These are phyloP conservation scores for Pinus tabuliformis DNA, from an alignment of 75 land plant species.

Conservation along the genomic window DNA sequence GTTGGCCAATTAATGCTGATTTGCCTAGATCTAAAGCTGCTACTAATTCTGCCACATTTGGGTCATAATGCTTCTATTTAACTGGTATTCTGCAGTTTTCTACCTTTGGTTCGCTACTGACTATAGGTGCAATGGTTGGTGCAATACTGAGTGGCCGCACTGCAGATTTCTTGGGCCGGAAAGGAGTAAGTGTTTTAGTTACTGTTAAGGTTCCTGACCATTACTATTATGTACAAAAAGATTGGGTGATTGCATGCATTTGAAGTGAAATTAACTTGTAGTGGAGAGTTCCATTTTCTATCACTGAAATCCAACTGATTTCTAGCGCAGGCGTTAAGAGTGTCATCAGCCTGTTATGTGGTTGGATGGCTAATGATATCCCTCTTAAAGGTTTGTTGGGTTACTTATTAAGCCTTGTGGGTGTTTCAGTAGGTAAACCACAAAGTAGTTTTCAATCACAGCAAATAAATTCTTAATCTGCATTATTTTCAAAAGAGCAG, in stretches of 20 bases:
- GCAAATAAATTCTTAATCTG: too few species aligned
- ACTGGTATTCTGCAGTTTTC: conserved; percentile 37
- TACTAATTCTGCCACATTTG: too few species aligned
- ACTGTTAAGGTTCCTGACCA: too few species aligned
- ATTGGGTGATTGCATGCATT: not conserved
- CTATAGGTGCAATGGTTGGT: conserved; percentile 82
- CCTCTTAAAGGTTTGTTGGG: conserved; percentile 34
- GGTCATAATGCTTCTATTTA: too few species aligned
- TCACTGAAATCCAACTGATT: not conserved
- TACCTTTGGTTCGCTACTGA: conserved; percentile 78
- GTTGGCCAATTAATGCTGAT: too few species aligned
- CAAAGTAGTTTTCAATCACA: too few species aligned
- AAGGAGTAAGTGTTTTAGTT: conserved; percentile 47
- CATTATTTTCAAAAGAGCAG: too few species aligned
- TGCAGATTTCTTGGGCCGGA: conserved; percentile 66
- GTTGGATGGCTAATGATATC: conserved; percentile 44
- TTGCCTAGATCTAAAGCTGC: too few species aligned
- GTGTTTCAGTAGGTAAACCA: too few species aligned
- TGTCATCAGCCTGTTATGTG: conserved; percentile 33
- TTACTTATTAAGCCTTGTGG: too few species aligned
- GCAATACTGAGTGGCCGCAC: conserved; percentile 65
- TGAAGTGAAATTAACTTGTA: not conserved
- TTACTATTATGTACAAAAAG: too few species aligned
- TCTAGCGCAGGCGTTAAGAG: conserved; percentile 40
- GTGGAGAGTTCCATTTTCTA: not conserved